These are phyloP conservation scores for Arctium lappa DNA, from an alignment of 129 eudicot species.

Conservation along the genomic window DNA sequence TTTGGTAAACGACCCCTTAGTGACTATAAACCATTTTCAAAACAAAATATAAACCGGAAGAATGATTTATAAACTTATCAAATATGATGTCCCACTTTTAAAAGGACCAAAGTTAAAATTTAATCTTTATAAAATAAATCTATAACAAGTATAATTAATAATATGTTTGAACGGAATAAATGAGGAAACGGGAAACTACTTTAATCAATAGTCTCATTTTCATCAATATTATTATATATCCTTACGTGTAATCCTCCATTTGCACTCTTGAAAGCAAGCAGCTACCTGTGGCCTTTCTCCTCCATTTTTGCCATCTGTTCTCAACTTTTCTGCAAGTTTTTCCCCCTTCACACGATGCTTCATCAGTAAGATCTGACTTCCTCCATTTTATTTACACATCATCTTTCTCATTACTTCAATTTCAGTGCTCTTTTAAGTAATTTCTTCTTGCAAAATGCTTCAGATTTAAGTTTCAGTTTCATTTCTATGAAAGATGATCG, in stretches of 20 bases:
- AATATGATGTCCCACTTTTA: background rate
- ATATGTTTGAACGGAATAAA: background rate
- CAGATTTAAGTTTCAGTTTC: background rate
- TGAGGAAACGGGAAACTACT: background rate
- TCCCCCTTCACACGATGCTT: background rate
- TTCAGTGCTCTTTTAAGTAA: background rate
- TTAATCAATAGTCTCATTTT: constrained; percentile 15
- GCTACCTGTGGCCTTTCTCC: constrained; percentile 19
- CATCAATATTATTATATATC: constrained; percentile 7
- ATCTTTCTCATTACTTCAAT: background rate
- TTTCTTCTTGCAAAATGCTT: constrained; percentile 6
- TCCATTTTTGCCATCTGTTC: constrained; percentile 33
- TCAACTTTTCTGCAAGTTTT: constrained; percentile 27
- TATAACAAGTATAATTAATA: background rate
- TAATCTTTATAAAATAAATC: too few relatives aligned
- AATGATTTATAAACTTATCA: too few relatives aligned
- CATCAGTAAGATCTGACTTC: constrained; percentile 17
- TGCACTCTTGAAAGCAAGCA: constrained; percentile 15
- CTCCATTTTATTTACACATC: background rate
- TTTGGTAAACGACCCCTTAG: too few relatives aligned
- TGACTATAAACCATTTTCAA: too few relatives aligned
- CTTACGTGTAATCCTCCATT: constrained; percentile 26
- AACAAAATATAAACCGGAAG: too few relatives aligned
- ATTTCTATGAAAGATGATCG: background rate
- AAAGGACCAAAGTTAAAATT: too few relatives aligned